A percentile compares a stretch with the other conserved stretches of the same genome.
Evolutionary conservation across 2,329 filamentous ascomycete genomes (phyloP).

Genomic region (Alternaria longipes): DNA sequence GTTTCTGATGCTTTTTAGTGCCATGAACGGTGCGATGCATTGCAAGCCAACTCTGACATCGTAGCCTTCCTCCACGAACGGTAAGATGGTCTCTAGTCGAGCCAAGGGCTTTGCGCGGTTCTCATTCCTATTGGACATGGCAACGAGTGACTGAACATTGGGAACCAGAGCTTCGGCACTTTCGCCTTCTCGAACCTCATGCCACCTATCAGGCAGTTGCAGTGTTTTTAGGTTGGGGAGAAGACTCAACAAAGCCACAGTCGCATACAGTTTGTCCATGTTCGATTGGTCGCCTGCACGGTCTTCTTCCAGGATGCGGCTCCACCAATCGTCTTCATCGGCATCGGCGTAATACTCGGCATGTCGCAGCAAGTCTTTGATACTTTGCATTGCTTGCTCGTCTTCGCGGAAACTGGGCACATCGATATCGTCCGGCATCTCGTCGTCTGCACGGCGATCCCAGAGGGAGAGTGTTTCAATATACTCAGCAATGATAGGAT

Average conservation of each 20-base stretch:
- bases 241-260: slow-evolving; percentile 37
- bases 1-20: slow-evolving; percentile 35
- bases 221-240: slow-evolving; percentile 44
- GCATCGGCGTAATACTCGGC: slow-evolving; percentile 27
- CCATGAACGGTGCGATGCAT: slow-evolving; percentile 41
- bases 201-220: slow-evolving; percentile 41
- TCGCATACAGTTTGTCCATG: slow-evolving; percentile 32
- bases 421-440: slow-evolving; percentile 3
- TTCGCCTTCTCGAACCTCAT: slow-evolving; percentile 32
- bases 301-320: slow-evolving; percentile 36
- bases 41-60: slow-evolving; percentile 40
- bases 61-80: slow-evolving; percentile 44
- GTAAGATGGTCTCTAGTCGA: slow-evolving; percentile 39
- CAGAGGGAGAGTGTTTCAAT: slow-evolving; percentile 41
- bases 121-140: slow-evolving; percentile 27
- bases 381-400: slow-evolving; percentile 26
- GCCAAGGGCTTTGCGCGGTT: slow-evolving; percentile 27
- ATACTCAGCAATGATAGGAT: slow-evolving; percentile 43
- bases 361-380: slow-evolving; percentile 30
- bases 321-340: slow-evolving; percentile 41
- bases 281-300: slow-evolving; percentile 15
- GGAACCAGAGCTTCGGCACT: slow-evolving; percentile 29
- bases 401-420: slow-evolving; percentile 31
- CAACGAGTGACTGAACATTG: slow-evolving; percentile 24
- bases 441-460: slow-evolving; percentile 27